phyloP scores from a whole-genome alignment of 225 moss, liverwort and hornwort species.

The Lunularia cruciata region DNA sequence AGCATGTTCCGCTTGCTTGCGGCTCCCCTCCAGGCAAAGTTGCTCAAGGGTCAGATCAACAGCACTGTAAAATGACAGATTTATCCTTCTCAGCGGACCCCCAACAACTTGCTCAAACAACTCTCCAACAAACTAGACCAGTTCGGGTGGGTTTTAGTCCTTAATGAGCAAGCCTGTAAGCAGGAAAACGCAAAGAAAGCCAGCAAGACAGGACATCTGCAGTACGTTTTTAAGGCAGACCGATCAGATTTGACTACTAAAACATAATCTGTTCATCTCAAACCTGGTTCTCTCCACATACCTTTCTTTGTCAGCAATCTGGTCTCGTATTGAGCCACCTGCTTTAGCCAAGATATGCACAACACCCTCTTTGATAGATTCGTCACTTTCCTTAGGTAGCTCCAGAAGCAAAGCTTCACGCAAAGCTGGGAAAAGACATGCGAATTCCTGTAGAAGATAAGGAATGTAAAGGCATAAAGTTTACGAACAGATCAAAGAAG shows the following conservation, averaged over 20 bases:
- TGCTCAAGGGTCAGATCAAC: constrained; percentile 87
- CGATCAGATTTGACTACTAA: too few species aligned
- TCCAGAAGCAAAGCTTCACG: constrained; percentile 77
- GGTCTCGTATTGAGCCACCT: constrained; percentile 81
- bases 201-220: too few species aligned
- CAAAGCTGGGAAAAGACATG: constrained; percentile 75
- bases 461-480: not conserved
- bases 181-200: too few species aligned
- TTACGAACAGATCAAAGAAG: not conserved
- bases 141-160: too few species aligned
- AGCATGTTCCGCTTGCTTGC: constrained; percentile 95
- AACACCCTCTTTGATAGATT: constrained; percentile 88
- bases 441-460: constrained; percentile 62
- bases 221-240: too few species aligned
- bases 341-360: constrained; percentile 95
- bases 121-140: too few species aligned
- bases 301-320: constrained; percentile 63
- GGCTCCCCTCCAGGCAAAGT: constrained; percentile 88
- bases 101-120: too few species aligned
- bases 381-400: constrained; percentile 82
- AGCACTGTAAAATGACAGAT: too few species aligned
- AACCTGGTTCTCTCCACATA: too few species aligned
- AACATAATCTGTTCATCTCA: too few species aligned
- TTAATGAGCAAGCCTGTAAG: too few species aligned
- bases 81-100: too few species aligned